A percentile compares a stretch with the other conserved stretches of the same genome.
These are phyloP conservation scores for Coprinopsis sp. DNA, from an alignment of 768 basidiomycete genomes.

Conservation along the genomic window DNA sequence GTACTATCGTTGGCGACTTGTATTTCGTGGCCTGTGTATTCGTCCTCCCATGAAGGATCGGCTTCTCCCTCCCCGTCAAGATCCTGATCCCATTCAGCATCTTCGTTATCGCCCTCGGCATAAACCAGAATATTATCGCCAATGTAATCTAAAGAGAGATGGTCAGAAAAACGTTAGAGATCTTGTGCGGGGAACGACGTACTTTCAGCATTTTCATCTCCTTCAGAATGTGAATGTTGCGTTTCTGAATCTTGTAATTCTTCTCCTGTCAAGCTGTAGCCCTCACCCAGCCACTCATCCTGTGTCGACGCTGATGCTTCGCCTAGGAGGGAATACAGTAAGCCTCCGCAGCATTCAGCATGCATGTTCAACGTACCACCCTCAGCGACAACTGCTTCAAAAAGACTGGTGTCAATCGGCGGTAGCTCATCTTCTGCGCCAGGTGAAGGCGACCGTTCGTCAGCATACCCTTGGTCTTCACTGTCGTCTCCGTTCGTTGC, in stretches of 20 bases:
- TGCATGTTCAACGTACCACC: too few relatives aligned
- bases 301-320: not conserved
- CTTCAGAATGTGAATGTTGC: not conserved
- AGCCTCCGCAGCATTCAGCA: not conserved
- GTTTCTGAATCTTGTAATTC: not conserved
- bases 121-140: conserved; percentile 5
- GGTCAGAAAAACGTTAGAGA: not conserved
- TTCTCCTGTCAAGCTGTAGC: not conserved
- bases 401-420: not conserved
- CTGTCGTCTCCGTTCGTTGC: not conserved
- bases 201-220: not conserved
- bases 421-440: not conserved
- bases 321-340: not conserved
- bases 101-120: conserved; percentile 37
- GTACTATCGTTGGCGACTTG: conserved; percentile 47
- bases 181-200: not conserved
- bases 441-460: not conserved
- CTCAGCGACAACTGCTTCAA: not conserved
- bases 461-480: not conserved
- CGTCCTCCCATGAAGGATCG: conserved; percentile 13
- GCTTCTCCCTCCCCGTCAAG: conserved; percentile 17
- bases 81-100: conserved; percentile 42
- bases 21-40: conserved; percentile 39
- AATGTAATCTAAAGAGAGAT: not conserved
- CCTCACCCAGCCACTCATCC: conserved; percentile 2